Evolutionary conservation across 73 alveolate species (phyloP), one percentile per base, ranked within the genome.

Genomic region (Stentor coeruleus): DNA sequence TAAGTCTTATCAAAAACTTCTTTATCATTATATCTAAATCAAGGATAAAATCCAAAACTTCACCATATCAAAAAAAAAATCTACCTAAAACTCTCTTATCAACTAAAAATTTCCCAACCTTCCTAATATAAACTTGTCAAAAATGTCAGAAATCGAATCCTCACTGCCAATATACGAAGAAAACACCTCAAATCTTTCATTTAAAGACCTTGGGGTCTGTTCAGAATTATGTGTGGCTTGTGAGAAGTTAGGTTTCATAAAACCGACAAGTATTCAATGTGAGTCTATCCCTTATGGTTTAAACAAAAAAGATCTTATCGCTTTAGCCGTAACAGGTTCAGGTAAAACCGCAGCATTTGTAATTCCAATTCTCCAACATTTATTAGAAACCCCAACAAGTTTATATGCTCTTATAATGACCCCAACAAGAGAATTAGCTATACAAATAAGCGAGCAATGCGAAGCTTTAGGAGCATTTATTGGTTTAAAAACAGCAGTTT

Each of bases 381-480:
- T 96, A 3, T 84, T 96, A 28, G 95, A 96, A 40, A 82, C 87
- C 74, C 99, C 98, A 20, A 81, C 89, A 59, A 95, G 94, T 36
- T 93, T 91, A 88, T 96, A 81, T 74, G 99, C 99, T 1, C 75
- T 91, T n/a, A 89, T 94, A 6, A 60, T 97, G 82, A 92, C 99
- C 3, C 99, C 99, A 31, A 97, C 99, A 28, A 80, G 99, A 74
- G 99, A 97, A 81, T 89, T 97, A 59, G 97, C 99, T 87, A 89
- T 97, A 59, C 94, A 97, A 81, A 97, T 97, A 79, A 85, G 92
- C 74, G 98, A 92, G 75, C 94, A 92, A 58, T 91, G 94, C 59
- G 95, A 95, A 86, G 98, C 97, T 20, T 57, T 96, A 33, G 99
- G 99, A 49, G 94, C 98, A 38, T 84, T 88, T 30, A 94, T 96